Percentiles rank a stretch among this genome's conserved stretches.
These are phyloP conservation scores for Paraglomus brasilianum DNA, from an alignment of 192 early-diverging fungal genomes.

Conservation along the genomic window DNA sequence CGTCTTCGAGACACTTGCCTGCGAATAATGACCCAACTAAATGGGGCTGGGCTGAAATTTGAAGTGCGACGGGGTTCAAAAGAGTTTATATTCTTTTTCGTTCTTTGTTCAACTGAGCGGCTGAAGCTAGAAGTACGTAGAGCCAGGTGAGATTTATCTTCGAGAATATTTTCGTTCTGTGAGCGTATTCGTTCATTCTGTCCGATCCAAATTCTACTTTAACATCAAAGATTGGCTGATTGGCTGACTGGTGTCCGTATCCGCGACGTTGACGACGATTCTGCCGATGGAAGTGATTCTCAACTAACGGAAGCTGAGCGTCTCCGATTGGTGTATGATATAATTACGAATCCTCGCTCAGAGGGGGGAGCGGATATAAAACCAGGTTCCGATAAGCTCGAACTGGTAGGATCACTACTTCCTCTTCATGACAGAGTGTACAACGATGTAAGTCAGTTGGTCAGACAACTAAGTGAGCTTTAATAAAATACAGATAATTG, in stretches of 20 bases:
- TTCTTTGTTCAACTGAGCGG: conserved; percentile 58
- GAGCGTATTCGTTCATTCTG: neutral
- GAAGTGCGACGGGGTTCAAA: conserved; percentile 58
- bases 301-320: conserved; percentile 50
- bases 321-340: conserved; percentile 59
- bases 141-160: conserved; percentile 38
- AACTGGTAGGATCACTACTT: conserved; percentile 63
- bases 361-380: conserved; percentile 68
- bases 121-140: conserved; percentile 48
- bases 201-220: neutral
- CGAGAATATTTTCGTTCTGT: conserved; percentile 2
- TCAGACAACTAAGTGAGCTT: too few relatives aligned
- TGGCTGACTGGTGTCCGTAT: conserved; percentile 66
- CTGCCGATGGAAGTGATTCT: conserved; percentile 30
- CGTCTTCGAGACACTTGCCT: conserved; percentile 40
- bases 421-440: conserved; percentile 79
- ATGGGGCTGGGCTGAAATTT: conserved; percentile 58
- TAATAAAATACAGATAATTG: conserved; percentile 1
- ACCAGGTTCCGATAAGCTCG: conserved; percentile 46
- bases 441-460: conserved; percentile 55
- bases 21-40: conserved; percentile 53
- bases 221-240: conserved; percentile 61
- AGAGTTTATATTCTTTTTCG: conserved; percentile 62
- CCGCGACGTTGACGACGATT: conserved; percentile 37
- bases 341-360: conserved; percentile 54